Conservation (phyloP, 116 monocot species). For the Papilionanthe hybrid region DNA sequence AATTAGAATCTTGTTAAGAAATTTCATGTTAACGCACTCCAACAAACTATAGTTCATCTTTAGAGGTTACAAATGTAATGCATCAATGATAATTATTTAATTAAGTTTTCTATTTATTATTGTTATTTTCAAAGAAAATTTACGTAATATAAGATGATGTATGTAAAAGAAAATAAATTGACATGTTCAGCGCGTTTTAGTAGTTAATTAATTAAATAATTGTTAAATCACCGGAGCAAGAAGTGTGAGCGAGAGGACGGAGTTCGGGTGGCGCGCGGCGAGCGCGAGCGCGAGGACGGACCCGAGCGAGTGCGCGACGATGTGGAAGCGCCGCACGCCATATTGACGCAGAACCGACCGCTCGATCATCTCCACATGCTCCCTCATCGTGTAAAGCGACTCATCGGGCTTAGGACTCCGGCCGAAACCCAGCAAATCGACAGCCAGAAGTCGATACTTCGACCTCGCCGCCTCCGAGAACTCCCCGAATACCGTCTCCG, state of each 20-base stretch:
- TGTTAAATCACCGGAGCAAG: constrained; percentile 57
- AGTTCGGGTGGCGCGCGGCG: constrained; percentile 49
- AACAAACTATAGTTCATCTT: no score
- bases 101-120: no score
- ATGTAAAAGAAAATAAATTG: no score
- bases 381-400: constrained; percentile 76
- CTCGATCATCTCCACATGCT: constrained; percentile 91
- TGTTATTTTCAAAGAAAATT: no score
- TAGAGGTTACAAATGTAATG: no score
- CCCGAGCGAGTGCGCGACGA: constrained; percentile 94
- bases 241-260: constrained; percentile 67
- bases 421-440: constrained; percentile 87
- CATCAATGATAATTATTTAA: no score
- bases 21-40: no score
- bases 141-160: no score
- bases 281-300: constrained; percentile 64
- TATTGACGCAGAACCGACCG: constrained; percentile 52
- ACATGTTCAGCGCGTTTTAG: no score
- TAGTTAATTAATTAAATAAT: no score
- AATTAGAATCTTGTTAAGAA: no score
- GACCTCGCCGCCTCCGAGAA: constrained; percentile 41
- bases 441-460: constrained; percentile 58
- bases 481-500: constrained; percentile 71
- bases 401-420: constrained; percentile 83
- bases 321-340: constrained; percentile 71